A percentile compares a stretch with the other conserved stretches of the same genome.
These are phyloP conservation scores for Boletellus sp. DNA, from an alignment of 768 basidiomycete genomes.

Conservation along the genomic window DNA sequence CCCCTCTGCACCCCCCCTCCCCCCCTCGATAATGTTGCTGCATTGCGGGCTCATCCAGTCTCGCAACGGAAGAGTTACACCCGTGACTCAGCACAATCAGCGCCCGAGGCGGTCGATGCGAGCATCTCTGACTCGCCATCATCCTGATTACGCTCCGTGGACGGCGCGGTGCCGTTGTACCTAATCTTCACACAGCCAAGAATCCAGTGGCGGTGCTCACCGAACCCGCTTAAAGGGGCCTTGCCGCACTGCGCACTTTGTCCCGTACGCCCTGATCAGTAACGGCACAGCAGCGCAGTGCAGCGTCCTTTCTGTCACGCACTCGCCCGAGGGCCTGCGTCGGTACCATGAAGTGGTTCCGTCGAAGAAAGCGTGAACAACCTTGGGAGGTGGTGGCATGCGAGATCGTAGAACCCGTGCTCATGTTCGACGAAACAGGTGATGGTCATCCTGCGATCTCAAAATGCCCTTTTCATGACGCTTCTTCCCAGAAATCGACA, in stretches of 20 bases:
- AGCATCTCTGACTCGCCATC: not conserved
- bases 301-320: constrained; percentile 7
- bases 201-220: constrained; percentile 22
- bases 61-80: too few species aligned
- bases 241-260: constrained; percentile 12
- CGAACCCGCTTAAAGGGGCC: constrained; percentile 8
- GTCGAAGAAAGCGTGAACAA: constrained; percentile 48
- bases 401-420: constrained; percentile 59
- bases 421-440: constrained; percentile 57
- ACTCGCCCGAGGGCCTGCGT: constrained; percentile 16
- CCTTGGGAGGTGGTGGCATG: constrained; percentile 80
- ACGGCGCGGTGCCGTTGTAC: not conserved
- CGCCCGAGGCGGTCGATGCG: not conserved
- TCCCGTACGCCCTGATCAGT: constrained; percentile 9
- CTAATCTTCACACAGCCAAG: not conserved
- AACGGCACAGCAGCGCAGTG: constrained; percentile 15
- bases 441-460: constrained; percentile 34
- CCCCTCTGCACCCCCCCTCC: too few species aligned
- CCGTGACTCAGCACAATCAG: not conserved
- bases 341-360: constrained; percentile 38
- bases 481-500: constrained; percentile 49
- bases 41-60: too few species aligned
- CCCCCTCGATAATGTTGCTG: too few species aligned
- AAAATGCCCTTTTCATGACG: constrained; percentile 4
- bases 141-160: constrained; percentile 6